Percentiles rank a stretch among this genome's conserved stretches.
These are phyloP conservation scores for Didymosphaeria variabile DNA, from an alignment of 2,329 filamentous ascomycete genomes.

Conservation along the genomic window DNA sequence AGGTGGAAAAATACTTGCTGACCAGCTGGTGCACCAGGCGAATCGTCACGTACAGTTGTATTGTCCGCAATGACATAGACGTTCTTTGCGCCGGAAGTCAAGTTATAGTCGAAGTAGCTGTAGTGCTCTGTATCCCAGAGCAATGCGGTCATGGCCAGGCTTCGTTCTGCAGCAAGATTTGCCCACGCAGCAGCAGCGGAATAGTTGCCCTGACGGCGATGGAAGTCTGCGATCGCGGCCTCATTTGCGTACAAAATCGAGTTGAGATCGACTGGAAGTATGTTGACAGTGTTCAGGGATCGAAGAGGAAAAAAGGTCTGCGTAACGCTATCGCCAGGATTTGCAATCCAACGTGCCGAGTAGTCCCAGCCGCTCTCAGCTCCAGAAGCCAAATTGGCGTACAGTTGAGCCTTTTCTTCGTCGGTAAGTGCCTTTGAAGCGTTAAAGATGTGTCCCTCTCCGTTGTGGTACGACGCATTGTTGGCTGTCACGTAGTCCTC, in stretches of 20 bases:
- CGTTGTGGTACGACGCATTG: conserved; percentile 69
- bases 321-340: conserved; percentile 65
- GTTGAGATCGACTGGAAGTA: conserved; percentile 73
- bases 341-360: conserved; percentile 65
- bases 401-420: conserved; percentile 62
- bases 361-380: conserved; percentile 76
- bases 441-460: conserved; percentile 67
- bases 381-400: conserved; percentile 70
- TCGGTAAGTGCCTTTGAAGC: conserved; percentile 61
- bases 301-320: conserved; percentile 73
- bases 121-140: conserved; percentile 71
- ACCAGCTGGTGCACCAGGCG: conserved; percentile 60
- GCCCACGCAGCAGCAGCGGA: conserved; percentile 62
- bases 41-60: conserved; percentile 52
- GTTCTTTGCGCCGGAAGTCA: conserved; percentile 66
- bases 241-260: conserved; percentile 74
- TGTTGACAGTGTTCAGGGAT: conserved; percentile 66
- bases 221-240: conserved; percentile 65
- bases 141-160: conserved; percentile 68
- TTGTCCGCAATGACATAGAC: conserved; percentile 59
- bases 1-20: conserved; percentile 67
- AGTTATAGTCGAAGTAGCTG: conserved; percentile 75
- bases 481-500: conserved; percentile 73
- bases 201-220: conserved; percentile 61
- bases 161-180: conserved; percentile 61